Evolutionary conservation across 2,329 filamentous ascomycete species (phyloP).

Genomic region (Mariannaea sp.): DNA sequence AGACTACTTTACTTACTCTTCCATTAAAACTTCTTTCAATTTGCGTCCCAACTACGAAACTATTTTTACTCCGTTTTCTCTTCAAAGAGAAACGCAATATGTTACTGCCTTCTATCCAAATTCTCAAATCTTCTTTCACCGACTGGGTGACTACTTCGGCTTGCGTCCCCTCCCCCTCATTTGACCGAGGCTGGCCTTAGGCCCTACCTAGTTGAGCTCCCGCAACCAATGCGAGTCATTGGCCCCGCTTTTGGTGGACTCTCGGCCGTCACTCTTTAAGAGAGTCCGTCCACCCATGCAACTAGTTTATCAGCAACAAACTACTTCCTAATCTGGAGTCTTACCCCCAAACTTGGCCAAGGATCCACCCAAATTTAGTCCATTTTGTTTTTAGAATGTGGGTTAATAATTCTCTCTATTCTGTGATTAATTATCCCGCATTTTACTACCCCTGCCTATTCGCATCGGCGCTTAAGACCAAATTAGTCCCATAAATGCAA

Average conservation of each 20-base stretch:
- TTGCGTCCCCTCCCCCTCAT: conserved; percentile 4
- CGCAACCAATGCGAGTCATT: conserved; percentile 39
- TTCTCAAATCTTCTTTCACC: conserved; percentile 10
- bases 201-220: conserved; percentile 30
- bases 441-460: conserved; percentile 6
- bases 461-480: conserved; percentile 32
- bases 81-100: background rate
- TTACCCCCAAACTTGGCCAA: conserved; percentile 3
- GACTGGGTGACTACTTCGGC: conserved; percentile 1
- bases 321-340: conserved; percentile 5
- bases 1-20: too few relatives aligned
- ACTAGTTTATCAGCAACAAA: conserved; percentile 2
- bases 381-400: conserved; percentile 27
- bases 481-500: conserved; percentile 26
- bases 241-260: conserved; percentile 26
- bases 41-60: too few relatives aligned
- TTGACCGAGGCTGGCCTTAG: conserved; percentile 12
- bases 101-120: conserved; percentile 1
- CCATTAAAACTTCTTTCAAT: too few relatives aligned
- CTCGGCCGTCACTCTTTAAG: conserved; percentile 19
- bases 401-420: conserved; percentile 39
- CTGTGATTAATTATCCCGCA: conserved; percentile 12
- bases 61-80: too few relatives aligned
- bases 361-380: conserved; percentile 13
- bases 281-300: conserved; percentile 10